Conservation (phyloP, 2,329 filamentous ascomycete species). For the Pseudocercospora fijiensis region DNA sequence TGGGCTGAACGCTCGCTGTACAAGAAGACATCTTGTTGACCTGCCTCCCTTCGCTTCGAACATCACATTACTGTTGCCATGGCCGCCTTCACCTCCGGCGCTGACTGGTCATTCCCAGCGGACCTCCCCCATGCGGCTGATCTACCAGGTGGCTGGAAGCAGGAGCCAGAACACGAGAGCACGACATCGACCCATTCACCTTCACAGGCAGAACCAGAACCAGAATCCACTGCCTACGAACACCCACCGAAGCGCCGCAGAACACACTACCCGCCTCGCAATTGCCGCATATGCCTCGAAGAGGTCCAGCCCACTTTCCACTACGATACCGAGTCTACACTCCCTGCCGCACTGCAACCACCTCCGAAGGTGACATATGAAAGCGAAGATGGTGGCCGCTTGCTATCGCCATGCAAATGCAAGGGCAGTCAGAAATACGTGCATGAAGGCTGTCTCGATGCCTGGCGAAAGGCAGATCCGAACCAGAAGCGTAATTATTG, state of each 20-base stretch:
- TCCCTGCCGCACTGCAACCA: slow-evolving; percentile 57
- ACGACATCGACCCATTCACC: background rate
- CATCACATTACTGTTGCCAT: slow-evolving; percentile 32
- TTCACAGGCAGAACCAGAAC: background rate
- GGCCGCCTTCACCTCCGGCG: slow-evolving; percentile 44
- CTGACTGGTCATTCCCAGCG: slow-evolving; percentile 50
- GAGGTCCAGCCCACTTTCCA: slow-evolving; percentile 60
- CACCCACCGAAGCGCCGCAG: slow-evolving; percentile 32
- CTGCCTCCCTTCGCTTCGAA: background rate
- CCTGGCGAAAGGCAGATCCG: slow-evolving; percentile 76
- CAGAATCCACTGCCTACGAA: slow-evolving; percentile 22
- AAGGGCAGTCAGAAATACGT: slow-evolving; percentile 92
- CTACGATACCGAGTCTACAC: slow-evolving; percentile 47
- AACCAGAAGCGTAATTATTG: slow-evolving; percentile 70
- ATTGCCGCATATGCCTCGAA: slow-evolving; percentile 89
- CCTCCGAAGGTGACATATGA: slow-evolving; percentile 64
- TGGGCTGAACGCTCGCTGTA: slow-evolving; percentile 10
- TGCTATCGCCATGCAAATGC: slow-evolving; percentile 89
- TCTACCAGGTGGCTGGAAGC: background rate
- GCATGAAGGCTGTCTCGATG: slow-evolving; percentile 82
- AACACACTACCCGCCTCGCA: slow-evolving; percentile 66
- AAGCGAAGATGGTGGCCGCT: slow-evolving; percentile 69
- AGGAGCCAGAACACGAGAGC: background rate
- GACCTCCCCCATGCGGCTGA: slow-evolving; percentile 41
- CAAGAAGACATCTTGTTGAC: background rate